Percentiles rank a stretch among this genome's conserved stretches.
Conservation (phyloP, 768 basidiomycete genomes). For the Lactarius quietus region DNA sequence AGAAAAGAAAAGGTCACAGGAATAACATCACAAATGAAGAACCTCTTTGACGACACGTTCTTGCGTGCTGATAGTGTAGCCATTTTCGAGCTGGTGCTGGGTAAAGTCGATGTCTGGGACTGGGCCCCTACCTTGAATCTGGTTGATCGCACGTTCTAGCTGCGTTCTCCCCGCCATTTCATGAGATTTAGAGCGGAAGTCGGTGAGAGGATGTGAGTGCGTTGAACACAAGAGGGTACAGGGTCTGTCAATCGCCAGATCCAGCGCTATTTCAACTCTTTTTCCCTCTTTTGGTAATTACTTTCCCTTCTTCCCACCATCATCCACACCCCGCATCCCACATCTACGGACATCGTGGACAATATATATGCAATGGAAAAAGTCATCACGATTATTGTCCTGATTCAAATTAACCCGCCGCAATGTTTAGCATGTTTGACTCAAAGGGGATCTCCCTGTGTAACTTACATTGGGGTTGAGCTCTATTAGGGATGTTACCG, state of each 20-base stretch:
- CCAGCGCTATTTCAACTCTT: constrained; percentile 1
- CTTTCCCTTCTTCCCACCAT: no score
- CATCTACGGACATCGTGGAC: no score
- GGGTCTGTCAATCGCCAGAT: constrained; percentile 11
- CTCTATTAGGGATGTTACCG: no score
- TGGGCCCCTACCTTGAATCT: constrained; percentile 50
- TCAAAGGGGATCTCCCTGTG: no score
- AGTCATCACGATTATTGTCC: no score
- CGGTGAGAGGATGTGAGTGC: neutral
- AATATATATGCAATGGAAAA: no score
- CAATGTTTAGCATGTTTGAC: no score
- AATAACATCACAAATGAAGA: constrained; percentile 27
- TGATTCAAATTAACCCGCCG: no score
- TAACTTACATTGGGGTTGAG: no score
- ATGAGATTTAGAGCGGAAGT: neutral
- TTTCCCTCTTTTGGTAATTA: neutral
- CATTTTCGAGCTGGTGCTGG: constrained; percentile 90
- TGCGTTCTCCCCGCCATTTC: constrained; percentile 38
- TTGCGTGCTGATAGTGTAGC: constrained; percentile 85
- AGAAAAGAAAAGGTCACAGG: neutral
- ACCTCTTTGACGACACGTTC: constrained; percentile 97
- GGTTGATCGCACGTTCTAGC: constrained; percentile 62
- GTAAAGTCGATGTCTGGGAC: constrained; percentile 82
- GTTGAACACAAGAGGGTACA: neutral
- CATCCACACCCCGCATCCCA: no score